Percentiles rank a stretch among this genome's conserved stretches.
These are phyloP conservation scores for Yamadazyma laniorum DNA, from an alignment of 805 yeast species.

Conservation along the genomic window DNA sequence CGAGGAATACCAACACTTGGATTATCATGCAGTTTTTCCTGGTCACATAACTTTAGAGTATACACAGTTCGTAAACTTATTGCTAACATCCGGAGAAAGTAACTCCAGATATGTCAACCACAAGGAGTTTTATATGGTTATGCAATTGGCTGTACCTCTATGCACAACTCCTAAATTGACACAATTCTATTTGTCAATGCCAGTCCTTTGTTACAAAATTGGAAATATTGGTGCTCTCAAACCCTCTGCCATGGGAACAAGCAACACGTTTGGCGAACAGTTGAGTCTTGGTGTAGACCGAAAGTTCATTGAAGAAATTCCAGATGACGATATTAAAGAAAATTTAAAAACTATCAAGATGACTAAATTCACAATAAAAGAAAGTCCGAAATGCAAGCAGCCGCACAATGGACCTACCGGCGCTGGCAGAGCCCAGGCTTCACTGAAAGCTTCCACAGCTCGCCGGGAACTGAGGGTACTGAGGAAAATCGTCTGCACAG, in stretches of 20 bases:
- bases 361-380: too few relatives aligned
- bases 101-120: too few relatives aligned
- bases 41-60: neutral
- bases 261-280: neutral
- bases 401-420: too few relatives aligned
- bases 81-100: neutral
- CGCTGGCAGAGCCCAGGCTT: too few relatives aligned
- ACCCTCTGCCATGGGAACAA: neutral
- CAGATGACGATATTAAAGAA: neutral
- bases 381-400: too few relatives aligned
- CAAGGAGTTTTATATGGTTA: too few relatives aligned
- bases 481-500: too few relatives aligned
- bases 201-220: neutral
- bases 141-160: neutral
- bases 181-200: conserved; percentile 1
- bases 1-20: neutral
- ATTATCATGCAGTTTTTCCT: neutral
- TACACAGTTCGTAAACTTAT: neutral
- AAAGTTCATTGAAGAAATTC: neutral
- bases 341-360: too few relatives aligned
- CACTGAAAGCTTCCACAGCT: too few relatives aligned
- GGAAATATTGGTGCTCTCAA: neutral
- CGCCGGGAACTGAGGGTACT: too few relatives aligned
- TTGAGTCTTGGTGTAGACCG: neutral
- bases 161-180: neutral